phyloP scores from a whole-genome alignment of 2,329 filamentous ascomycete genomes.

The Daldinia sp. region DNA sequence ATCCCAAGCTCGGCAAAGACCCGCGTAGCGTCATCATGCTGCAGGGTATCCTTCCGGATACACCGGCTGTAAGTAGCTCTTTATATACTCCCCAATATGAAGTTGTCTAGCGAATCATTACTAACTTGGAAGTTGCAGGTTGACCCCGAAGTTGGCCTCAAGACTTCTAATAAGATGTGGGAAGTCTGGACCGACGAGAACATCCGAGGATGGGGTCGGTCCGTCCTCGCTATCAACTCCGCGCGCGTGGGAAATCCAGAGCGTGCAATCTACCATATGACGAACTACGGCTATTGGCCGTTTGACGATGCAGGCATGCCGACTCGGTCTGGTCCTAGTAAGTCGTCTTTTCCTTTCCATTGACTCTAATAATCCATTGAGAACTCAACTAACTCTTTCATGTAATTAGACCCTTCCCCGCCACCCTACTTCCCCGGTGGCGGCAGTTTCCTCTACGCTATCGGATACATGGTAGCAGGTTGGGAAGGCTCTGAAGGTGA shows the following conservation, averaged over 20 bases:
- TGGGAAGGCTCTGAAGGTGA: constrained; percentile 43
- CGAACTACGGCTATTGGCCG: constrained; percentile 51
- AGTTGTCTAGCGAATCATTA: neutral
- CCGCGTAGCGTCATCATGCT: constrained; percentile 56
- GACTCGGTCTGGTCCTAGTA: constrained; percentile 15
- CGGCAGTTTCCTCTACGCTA: constrained; percentile 49
- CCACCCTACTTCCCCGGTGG: constrained; percentile 50
- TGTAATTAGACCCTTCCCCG: constrained; percentile 26
- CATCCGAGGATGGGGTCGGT: constrained; percentile 57
- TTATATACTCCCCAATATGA: neutral
- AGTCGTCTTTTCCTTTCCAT: neutral
- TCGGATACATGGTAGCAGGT: constrained; percentile 49
- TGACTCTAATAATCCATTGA: neutral
- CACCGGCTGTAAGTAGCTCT: constrained; percentile 42
- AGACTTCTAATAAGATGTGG: constrained; percentile 51
- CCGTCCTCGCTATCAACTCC: constrained; percentile 56
- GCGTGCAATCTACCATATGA: constrained; percentile 52
- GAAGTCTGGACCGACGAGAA: constrained; percentile 53
- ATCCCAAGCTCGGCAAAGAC: constrained; percentile 49
- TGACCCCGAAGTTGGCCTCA: constrained; percentile 47
- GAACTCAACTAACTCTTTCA: neutral
- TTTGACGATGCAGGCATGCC: constrained; percentile 50
- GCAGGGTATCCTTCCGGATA: constrained; percentile 53
- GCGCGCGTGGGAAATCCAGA: constrained; percentile 51
- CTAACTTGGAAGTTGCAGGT: neutral